Percentiles rank a stretch among this genome's conserved stretches.
Evolutionary conservation across 2,329 filamentous ascomycete genomes (phyloP).

Genomic region (Sporothrix brunneoviolacea): DNA sequence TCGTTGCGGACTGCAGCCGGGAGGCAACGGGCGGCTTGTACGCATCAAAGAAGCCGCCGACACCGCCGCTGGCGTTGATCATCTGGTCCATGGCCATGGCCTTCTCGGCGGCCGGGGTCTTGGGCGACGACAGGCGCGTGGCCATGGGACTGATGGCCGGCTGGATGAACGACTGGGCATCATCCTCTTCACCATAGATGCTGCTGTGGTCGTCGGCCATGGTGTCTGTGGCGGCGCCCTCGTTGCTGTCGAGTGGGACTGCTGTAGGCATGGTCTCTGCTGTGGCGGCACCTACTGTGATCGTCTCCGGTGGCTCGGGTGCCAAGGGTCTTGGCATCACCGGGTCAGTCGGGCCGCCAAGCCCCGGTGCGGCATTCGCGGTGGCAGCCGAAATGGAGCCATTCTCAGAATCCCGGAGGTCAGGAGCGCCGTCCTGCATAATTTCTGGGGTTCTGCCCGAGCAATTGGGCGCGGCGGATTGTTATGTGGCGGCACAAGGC

Average conservation of each 20-base stretch:
- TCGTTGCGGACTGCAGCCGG: not conserved
- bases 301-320: not conserved
- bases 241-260: too few relatives aligned
- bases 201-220: conserved; percentile 27
- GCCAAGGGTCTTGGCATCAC: conserved; percentile 4
- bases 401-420: not conserved
- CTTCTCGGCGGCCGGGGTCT: conserved; percentile 52
- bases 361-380: not conserved
- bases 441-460: not conserved
- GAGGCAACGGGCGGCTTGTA: conserved; percentile 3
- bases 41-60: conserved; percentile 27
- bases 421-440: not conserved
- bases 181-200: conserved; percentile 43
- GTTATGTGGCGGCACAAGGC: too few relatives aligned
- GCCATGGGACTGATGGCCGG: conserved; percentile 51
- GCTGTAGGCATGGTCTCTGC: too few relatives aligned
- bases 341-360: not conserved
- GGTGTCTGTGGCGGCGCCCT: not conserved
- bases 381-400: not conserved
- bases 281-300: too few relatives aligned
- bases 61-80: conserved; percentile 4
- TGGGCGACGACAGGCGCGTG: conserved; percentile 47
- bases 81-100: conserved; percentile 43
- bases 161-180: conserved; percentile 53
- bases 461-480: not conserved